A percentile compares a stretch with the other conserved stretches of the same genome.
These are phyloP conservation scores for Vitis rupestris DNA, from an alignment of 164 flowering plant genomes.

Conservation along the genomic window DNA sequence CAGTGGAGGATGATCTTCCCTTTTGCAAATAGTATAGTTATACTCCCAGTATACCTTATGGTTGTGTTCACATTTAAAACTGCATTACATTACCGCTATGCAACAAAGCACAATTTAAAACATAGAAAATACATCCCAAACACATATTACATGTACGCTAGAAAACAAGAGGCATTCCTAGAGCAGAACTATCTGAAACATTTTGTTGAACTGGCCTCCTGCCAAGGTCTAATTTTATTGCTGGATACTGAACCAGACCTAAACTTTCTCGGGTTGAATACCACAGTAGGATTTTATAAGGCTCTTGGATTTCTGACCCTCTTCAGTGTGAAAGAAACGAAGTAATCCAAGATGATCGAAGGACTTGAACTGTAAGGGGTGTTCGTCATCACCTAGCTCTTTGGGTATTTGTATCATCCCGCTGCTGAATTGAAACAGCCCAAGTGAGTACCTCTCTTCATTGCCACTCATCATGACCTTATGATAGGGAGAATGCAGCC, in stretches of 20 bases:
- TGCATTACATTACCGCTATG: too few relatives aligned
- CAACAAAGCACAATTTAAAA: too few relatives aligned
- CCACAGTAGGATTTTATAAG: not conserved
- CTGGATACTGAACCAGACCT: not conserved
- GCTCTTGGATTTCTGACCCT: too few relatives aligned
- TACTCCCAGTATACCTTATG: too few relatives aligned
- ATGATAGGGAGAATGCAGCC: conserved; percentile 20
- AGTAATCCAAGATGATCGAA: conserved; percentile 22
- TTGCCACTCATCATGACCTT: conserved; percentile 19
- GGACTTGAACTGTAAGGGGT: conserved; percentile 22
- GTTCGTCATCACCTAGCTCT: conserved; percentile 18
- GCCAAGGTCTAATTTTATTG: not conserved
- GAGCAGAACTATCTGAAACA: not conserved
- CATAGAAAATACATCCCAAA: too few relatives aligned
- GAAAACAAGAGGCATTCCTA: too few relatives aligned
- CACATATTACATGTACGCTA: too few relatives aligned
- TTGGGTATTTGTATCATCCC: conserved; percentile 10
- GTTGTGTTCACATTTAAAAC: too few relatives aligned
- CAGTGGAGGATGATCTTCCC: too few relatives aligned
- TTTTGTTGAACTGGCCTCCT: not conserved
- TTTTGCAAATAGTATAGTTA: too few relatives aligned
- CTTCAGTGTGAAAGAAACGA: not conserved
- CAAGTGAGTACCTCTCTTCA: conserved; percentile 20
- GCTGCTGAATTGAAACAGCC: conserved; percentile 16
- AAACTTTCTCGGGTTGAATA: not conserved